Percentiles rank a stretch among this genome's conserved stretches.
These are phyloP conservation scores for Tetrapisispora iriomotensis DNA, from an alignment of 805 yeast genomes.

Conservation along the genomic window DNA sequence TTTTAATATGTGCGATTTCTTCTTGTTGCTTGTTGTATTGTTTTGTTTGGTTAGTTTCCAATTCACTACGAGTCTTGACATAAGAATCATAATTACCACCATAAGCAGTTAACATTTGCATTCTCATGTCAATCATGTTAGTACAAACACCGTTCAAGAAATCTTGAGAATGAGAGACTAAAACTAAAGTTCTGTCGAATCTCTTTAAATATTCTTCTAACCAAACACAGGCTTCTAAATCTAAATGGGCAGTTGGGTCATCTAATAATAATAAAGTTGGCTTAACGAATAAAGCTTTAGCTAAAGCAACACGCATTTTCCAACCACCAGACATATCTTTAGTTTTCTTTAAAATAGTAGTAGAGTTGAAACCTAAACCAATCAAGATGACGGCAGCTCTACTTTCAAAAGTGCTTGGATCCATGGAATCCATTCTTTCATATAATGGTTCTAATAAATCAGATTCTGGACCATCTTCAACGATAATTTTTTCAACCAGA, in stretches of 20 bases:
- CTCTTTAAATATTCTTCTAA: slow-evolving; percentile 93
- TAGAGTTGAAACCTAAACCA: slow-evolving; percentile 91
- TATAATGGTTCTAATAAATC: slow-evolving; percentile 76
- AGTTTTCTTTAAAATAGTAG: slow-evolving; percentile 85
- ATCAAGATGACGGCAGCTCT: slow-evolving; percentile 92
- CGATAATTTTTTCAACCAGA: slow-evolving; percentile 78
- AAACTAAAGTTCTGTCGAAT: slow-evolving; percentile 85
- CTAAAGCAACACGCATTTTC: slow-evolving; percentile 99
- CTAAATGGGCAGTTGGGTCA: slow-evolving; percentile 99
- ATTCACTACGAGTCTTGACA: slow-evolving; percentile 85
- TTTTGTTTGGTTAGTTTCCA: slow-evolving; percentile 96
- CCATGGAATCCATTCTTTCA: slow-evolving; percentile 93
- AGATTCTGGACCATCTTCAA: slow-evolving; percentile 90
- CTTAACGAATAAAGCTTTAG: slow-evolving; percentile 95
- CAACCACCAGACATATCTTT: slow-evolving; percentile 99
- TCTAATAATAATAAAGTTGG: slow-evolving; percentile 90
- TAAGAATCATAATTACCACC: slow-evolving; percentile 99
- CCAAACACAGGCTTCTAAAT: slow-evolving; percentile 99
- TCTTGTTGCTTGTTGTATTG: slow-evolving; percentile 96
- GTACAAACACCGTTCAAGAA: slow-evolving; percentile 98
- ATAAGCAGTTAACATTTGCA: slow-evolving; percentile 59
- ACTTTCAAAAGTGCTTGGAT: slow-evolving; percentile 89
- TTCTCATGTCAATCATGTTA: slow-evolving; percentile 96
- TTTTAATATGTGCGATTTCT: slow-evolving; percentile 95
- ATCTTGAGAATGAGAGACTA: slow-evolving; percentile 98